A percentile compares a stretch with the other conserved stretches of the same genome.
Evolutionary conservation across 2,329 filamentous ascomycete genomes (phyloP).

Genomic region (Colletotrichum sp.): DNA sequence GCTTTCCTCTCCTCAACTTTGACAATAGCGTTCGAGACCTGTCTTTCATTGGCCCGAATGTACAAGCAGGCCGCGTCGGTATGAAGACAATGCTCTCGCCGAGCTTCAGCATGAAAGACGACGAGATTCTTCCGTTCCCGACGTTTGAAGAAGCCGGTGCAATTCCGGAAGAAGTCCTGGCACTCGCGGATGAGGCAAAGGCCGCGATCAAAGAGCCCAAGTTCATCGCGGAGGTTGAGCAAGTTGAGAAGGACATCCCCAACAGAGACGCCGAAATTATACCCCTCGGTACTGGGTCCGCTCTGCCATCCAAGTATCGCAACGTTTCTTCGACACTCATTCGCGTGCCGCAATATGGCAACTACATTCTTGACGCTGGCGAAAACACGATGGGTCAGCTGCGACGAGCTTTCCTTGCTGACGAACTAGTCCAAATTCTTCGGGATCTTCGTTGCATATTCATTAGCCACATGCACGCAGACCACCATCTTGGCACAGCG

Average conservation of each 20-base stretch:
- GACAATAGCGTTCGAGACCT: slow-evolving; percentile 53
- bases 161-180: slow-evolving; percentile 50
- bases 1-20: slow-evolving; percentile 74
- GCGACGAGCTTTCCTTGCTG: slow-evolving; percentile 70
- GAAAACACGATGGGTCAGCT: slow-evolving; percentile 93
- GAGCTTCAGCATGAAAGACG: slow-evolving; percentile 48
- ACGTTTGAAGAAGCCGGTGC: slow-evolving; percentile 43
- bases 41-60: slow-evolving; percentile 25
- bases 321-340: slow-evolving; percentile 92
- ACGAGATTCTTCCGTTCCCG: slow-evolving; percentile 47
- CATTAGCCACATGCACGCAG: slow-evolving; percentile 95
- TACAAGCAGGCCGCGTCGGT: slow-evolving; percentile 48
- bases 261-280: slow-evolving; percentile 82
- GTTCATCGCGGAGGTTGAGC: slow-evolving; percentile 55
- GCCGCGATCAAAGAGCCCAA: slow-evolving; percentile 43
- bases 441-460: slow-evolving; percentile 81
- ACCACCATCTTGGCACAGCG: slow-evolving; percentile 90
- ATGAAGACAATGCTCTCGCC: slow-evolving; percentile 54
- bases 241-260: slow-evolving; percentile 69
- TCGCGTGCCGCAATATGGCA: slow-evolving; percentile 83
- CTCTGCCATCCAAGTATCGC: slow-evolving; percentile 88
- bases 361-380: slow-evolving; percentile 88
- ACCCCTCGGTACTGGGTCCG: slow-evolving; percentile 89
- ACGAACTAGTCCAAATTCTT: slow-evolving; percentile 74
- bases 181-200: slow-evolving; percentile 57